Conservation (phyloP, 208 protist genomes). For the Angomonas deanei region DNA sequence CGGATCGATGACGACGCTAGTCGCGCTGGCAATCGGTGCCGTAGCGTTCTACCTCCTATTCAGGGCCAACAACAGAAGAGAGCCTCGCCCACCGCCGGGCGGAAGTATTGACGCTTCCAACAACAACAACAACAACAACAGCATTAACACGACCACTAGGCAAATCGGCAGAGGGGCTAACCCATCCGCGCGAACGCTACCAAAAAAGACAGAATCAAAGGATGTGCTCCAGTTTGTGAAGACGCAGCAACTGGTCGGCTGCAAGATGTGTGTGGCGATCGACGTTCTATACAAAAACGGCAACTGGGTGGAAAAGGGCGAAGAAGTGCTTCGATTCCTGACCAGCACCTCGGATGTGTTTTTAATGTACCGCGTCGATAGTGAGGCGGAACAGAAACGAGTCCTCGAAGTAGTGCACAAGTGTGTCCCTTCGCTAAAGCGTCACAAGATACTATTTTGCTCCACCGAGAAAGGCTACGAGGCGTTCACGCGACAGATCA, state of each 20-base stretch:
- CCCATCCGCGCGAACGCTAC: too few relatives aligned
- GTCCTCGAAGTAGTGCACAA: slow-evolving; percentile 34
- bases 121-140: neutral
- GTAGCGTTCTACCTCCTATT: slow-evolving; percentile 52
- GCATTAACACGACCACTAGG: neutral
- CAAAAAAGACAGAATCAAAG: slow-evolving; percentile 10
- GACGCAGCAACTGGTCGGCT: slow-evolving; percentile 35
- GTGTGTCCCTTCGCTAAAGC: slow-evolving; percentile 37
- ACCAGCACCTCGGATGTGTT: slow-evolving; percentile 58
- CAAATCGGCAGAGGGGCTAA: neutral
- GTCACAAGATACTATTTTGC: slow-evolving; percentile 81
- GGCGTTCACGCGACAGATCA: slow-evolving; percentile 79
- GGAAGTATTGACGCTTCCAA: neutral
- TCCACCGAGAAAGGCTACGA: slow-evolving; percentile 77
- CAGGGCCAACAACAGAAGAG: slow-evolving; percentile 14
- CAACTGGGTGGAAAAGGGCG: slow-evolving; percentile 42
- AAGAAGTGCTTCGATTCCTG: slow-evolving; percentile 33
- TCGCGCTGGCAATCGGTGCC: slow-evolving; percentile 46
- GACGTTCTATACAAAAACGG: slow-evolving; percentile 51
- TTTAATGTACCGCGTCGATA: slow-evolving; percentile 66
- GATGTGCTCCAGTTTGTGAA: slow-evolving; percentile 29
- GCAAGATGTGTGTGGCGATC: slow-evolving; percentile 62
- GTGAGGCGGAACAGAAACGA: slow-evolving; percentile 33
- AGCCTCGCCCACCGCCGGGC: slow-evolving; percentile 8
- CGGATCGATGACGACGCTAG: slow-evolving; percentile 32